Evolutionary conservation across 2,329 filamentous ascomycete genomes (phyloP), one percentile per base, ranked within the genome.

Genomic region (Pseudopyricularia javanii): DNA sequence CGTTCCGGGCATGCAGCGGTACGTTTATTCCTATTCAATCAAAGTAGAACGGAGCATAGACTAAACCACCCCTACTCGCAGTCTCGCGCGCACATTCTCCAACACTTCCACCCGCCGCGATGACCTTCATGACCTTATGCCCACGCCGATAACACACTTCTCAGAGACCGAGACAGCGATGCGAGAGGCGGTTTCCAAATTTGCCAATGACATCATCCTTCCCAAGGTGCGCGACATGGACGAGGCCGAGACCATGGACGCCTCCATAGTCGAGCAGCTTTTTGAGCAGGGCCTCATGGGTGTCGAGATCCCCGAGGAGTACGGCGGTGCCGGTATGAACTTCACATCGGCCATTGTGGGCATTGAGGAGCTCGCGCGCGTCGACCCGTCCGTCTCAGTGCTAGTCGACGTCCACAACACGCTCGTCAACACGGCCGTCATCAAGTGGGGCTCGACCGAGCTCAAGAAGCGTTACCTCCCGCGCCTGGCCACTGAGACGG

Each of bases 241-340:
- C 67, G 93, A 98, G 76, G 85, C 85, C 30, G 93, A 98, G 75
- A 70, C 78, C 54, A 97, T 98, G 93, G 93, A 97, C 67, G 83
- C 88, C 0, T 67, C 78, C 1, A 70, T 98, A 7, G 86, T 98
- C 6, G 90, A 95, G 73, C 87, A 93, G 70, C 79, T 95, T 51
- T 98, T 98, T 63, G 93, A 98, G 74, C 91, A 97, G 67, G 93
- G 93, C 0, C 75, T 98, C 50, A 98, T 98, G 93, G 86, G 90
- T 56, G 80, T 98, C 58, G 93, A 98, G 73, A 95, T 98, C 54
- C 91, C 93, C 15, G 93, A 98, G 70, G 91, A 96, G 69, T 98
- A 85, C 66, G 93, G 93, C 56, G 93, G 93, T 56, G 88, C 91
- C 0, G 93, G 91, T 60, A 97, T 98, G 93, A 96, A 96, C 79